These are phyloP conservation scores for Larix sibirica DNA, from an alignment of 83 land plant genomes.

Conservation along the genomic window DNA sequence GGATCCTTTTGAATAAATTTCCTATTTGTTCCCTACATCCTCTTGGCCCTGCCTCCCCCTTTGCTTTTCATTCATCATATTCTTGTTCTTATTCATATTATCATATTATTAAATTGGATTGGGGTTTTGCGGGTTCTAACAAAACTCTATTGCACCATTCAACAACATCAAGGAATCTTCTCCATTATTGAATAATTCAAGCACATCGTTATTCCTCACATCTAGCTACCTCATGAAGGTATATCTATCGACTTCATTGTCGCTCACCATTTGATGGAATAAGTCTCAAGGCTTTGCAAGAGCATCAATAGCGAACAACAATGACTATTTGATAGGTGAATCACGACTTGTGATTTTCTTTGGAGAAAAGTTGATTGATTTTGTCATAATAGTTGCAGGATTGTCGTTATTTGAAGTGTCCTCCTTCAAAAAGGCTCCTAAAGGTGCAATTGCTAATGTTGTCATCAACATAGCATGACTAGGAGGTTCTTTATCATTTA, in stretches of 20 bases:
- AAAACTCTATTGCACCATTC: no score
- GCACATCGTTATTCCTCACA: no score
- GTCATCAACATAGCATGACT: conserved; percentile 56
- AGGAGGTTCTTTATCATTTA: conserved; percentile 61
- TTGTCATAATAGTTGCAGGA: conserved; percentile 54
- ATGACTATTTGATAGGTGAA: conserved; percentile 19
- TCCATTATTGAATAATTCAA: no score
- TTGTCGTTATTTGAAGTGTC: conserved; percentile 64
- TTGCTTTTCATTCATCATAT: no score
- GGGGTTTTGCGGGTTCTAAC: no score
- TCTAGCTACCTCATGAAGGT: no score
- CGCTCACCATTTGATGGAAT: no score
- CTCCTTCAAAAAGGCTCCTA: conserved; percentile 56
- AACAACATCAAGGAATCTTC: no score
- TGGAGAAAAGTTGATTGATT: conserved; percentile 68
- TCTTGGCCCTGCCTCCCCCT: no score
- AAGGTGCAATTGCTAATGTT: conserved; percentile 78
- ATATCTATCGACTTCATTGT: no score
- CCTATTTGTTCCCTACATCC: no score
- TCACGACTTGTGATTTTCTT: conserved; percentile 58
- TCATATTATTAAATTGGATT: not conserved
- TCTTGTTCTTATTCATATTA: not conserved
- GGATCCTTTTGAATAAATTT: no score
- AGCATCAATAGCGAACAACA: conserved; percentile 17
- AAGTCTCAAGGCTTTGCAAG: not conserved